A percentile compares a stretch with the other conserved stretches of the same genome.
These are phyloP conservation scores for Ocimum tenuiflorum DNA, from an alignment of 257 asterid species.

Conservation along the genomic window DNA sequence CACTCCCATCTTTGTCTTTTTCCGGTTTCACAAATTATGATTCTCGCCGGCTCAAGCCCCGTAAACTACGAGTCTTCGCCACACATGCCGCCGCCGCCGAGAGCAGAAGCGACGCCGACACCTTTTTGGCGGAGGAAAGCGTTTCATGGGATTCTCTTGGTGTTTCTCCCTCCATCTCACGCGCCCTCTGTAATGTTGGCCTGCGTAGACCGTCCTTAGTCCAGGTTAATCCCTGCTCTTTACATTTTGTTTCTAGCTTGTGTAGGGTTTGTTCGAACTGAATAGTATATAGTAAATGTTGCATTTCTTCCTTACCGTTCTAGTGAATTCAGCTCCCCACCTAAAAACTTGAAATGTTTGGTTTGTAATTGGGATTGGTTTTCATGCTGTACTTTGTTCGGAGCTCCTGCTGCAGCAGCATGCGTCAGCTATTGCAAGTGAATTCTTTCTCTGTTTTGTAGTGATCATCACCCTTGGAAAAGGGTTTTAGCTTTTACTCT, in stretches of 20 bases:
- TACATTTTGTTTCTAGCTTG: not conserved
- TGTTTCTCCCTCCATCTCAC: slow-evolving; percentile 54
- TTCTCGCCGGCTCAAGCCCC: slow-evolving; percentile 24
- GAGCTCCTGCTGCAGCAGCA: not conserved
- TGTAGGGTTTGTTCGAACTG: not conserved
- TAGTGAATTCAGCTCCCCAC: not conserved
- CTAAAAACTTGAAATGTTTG: not conserved
- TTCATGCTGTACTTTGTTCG: slow-evolving; percentile 5
- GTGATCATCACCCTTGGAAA: not conserved
- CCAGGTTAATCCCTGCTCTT: slow-evolving; percentile 42
- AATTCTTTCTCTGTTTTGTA: not conserved
- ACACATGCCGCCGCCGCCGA: slow-evolving; percentile 27
- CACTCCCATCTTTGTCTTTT: slow-evolving; percentile 18
- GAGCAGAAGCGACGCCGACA: slow-evolving; percentile 36
- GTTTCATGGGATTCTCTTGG: slow-evolving; percentile 85
- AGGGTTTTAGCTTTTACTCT: not conserved
- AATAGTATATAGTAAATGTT: not conserved
- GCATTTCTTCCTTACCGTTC: not conserved
- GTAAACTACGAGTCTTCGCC: slow-evolving; percentile 38
- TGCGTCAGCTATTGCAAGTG: slow-evolving; percentile 3
- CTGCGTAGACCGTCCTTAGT: slow-evolving; percentile 75
- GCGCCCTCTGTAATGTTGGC: slow-evolving; percentile 53
- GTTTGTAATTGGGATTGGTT: not conserved
- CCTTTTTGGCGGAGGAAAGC: slow-evolving; percentile 70
- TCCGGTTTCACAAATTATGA: slow-evolving; percentile 5